Evolutionary conservation across 1,139 yeast genomes (phyloP).

Genomic region (Candida sanyaensis): DNA sequence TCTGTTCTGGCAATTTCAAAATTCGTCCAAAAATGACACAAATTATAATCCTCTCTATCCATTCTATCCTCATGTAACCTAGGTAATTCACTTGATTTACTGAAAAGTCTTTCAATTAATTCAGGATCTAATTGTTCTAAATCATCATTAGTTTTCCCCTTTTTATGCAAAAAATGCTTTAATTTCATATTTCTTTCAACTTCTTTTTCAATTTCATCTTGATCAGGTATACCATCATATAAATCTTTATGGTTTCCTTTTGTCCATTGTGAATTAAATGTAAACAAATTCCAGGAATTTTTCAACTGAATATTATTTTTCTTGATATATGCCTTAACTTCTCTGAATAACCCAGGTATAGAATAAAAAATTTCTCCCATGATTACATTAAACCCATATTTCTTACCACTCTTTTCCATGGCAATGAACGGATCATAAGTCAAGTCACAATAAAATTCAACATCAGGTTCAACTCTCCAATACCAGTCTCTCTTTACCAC

Average conservation of each 20-base stretch:
- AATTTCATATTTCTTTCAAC: slow-evolving; percentile 31
- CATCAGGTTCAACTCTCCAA: slow-evolving; percentile 94
- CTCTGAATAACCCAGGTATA: slow-evolving; percentile 75
- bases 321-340: slow-evolving; percentile 63
- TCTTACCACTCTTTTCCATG: slow-evolving; percentile 69
- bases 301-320: slow-evolving; percentile 47
- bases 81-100: slow-evolving; percentile 30
- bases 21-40: slow-evolving; percentile 93
- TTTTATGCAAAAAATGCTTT: slow-evolving; percentile 22
- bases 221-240: slow-evolving; percentile 21
- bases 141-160: slow-evolving; percentile 25
- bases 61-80: slow-evolving; percentile 50
- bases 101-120: slow-evolving; percentile 26
- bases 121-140: slow-evolving; percentile 22
- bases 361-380: slow-evolving; percentile 77
- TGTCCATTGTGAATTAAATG: slow-evolving; percentile 29
- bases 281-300: slow-evolving; percentile 60
- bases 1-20: slow-evolving; percentile 86
- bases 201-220: slow-evolving; percentile 24
- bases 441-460: slow-evolving; percentile 83
- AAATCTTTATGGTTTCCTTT: slow-evolving; percentile 22
- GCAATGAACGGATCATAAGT: slow-evolving; percentile 88
- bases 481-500: slow-evolving; percentile 78
- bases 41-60: slow-evolving; percentile 68
- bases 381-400: slow-evolving; percentile 81